A percentile compares a stretch with the other conserved stretches of the same genome.
Evolutionary conservation across 2,329 filamentous ascomycete species (phyloP).

Genomic region (Microthyrium microscopicum): DNA sequence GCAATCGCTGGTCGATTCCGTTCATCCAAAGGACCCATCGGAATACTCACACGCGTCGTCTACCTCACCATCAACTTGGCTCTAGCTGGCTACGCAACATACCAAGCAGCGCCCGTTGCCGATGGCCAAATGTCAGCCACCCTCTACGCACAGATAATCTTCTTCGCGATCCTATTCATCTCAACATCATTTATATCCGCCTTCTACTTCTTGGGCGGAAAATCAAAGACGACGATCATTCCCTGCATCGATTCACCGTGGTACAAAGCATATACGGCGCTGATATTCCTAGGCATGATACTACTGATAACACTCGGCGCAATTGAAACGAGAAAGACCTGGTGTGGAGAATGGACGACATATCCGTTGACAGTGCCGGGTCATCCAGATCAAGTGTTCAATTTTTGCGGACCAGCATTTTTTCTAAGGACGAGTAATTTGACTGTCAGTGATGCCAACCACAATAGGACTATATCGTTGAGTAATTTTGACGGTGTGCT

Average conservation of each 20-base stretch:
- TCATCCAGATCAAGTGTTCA: too few species aligned
- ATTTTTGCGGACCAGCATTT: too few species aligned
- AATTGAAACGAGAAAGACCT: neutral
- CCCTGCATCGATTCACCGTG: conserved; percentile 1
- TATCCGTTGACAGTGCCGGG: too few species aligned
- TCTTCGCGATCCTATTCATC: neutral
- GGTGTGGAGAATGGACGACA: conserved; percentile 1
- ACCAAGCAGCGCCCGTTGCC: neutral
- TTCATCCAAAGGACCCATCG: neutral
- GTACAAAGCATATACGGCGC: neutral
- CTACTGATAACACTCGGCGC: neutral
- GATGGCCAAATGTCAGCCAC: neutral
- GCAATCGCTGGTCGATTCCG: neutral
- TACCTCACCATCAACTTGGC: neutral
- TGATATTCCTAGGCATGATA: neutral
- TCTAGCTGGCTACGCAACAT: neutral
- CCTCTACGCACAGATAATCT: neutral
- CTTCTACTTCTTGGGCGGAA: neutral
- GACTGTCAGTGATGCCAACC: too few species aligned
- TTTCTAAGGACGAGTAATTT: too few species aligned
- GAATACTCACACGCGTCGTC: neutral
- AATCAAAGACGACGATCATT: neutral
- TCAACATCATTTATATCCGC: neutral
- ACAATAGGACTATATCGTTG: too few species aligned
- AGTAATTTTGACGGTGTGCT: too few species aligned